Percentiles rank a stretch among this genome's conserved stretches.
Evolutionary conservation across 495 filamentous ascomycete species (phyloP).

Genomic region (Xylaria longipes): DNA sequence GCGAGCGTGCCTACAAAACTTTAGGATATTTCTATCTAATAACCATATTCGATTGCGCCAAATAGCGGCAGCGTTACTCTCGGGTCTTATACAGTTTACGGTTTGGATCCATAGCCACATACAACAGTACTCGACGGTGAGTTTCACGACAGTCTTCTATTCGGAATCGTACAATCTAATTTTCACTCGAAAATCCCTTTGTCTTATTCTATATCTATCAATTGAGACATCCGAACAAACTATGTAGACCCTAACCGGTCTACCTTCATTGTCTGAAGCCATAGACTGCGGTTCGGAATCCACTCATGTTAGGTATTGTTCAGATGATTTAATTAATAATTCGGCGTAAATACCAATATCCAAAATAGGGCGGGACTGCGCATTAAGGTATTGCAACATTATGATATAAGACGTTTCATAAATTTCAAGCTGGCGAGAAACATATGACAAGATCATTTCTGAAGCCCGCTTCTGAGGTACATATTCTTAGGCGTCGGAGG

Average conservation of each 20-base stretch:
- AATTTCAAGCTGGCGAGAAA: neutral
- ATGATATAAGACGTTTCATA: neutral
- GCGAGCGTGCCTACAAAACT: neutral
- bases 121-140: neutral
- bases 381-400: neutral
- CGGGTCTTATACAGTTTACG: neutral
- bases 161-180: neutral
- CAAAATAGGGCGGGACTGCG: neutral
- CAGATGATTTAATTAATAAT: neutral
- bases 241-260: neutral
- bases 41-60: neutral
- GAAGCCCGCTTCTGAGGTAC: neutral
- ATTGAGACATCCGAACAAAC: neutral
- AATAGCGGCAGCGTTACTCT: neutral
- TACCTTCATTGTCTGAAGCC: neutral
- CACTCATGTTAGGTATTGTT: neutral
- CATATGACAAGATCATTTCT: neutral
- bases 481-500: neutral
- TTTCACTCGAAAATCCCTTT: neutral
- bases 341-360: neutral
- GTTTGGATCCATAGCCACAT: neutral
- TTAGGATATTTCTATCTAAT: neutral
- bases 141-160: neutral
- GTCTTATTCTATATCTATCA: neutral
- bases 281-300: neutral